Evolutionary conservation across 2,329 filamentous ascomycete species (phyloP).

Genomic region (Sporothrix curviconia): DNA sequence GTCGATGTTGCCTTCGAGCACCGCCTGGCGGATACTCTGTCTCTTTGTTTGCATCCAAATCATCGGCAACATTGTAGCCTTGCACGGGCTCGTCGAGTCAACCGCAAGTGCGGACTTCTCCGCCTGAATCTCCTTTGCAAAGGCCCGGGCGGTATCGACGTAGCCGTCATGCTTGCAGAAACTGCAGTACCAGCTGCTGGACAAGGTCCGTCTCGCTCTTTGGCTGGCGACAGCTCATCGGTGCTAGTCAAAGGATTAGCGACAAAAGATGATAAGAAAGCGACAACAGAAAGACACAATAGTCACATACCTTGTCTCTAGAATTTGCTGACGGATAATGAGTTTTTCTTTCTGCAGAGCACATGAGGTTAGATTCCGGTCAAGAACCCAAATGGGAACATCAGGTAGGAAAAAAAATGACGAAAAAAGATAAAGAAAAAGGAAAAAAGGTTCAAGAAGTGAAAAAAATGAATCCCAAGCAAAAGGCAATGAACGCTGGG

Average conservation of each 20-base stretch:
- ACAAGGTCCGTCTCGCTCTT: conserved; percentile 71
- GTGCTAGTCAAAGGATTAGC: conserved; percentile 34
- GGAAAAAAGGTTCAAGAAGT: no score
- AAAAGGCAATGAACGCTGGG: no score
- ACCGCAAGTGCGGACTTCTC: conserved; percentile 66
- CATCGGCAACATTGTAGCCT: conserved; percentile 65
- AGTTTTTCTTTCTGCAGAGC: conserved; percentile 49
- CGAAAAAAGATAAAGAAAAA: neutral
- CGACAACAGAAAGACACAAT: no score
- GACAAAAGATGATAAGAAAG: neutral
- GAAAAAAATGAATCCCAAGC: no score
- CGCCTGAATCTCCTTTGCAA: conserved; percentile 70
- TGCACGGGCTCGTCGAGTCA: conserved; percentile 44
- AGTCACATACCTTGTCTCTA: conserved; percentile 34
- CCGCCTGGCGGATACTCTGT: conserved; percentile 76
- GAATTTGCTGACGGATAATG: conserved; percentile 55
- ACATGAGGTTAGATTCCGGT: neutral
- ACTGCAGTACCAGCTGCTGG: conserved; percentile 76
- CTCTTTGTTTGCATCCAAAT: conserved; percentile 77
- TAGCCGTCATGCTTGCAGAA: conserved; percentile 92
- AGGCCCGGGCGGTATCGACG: conserved; percentile 83
- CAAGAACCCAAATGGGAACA: no score
- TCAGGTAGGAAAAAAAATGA: neutral
- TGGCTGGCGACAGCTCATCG: conserved; percentile 53
- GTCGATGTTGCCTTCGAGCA: conserved; percentile 89